A percentile compares a stretch with the other conserved stretches of the same genome.
These are phyloP conservation scores for Colletotrichum sp. DNA, from an alignment of 2,329 filamentous ascomycete genomes.

Conservation along the genomic window DNA sequence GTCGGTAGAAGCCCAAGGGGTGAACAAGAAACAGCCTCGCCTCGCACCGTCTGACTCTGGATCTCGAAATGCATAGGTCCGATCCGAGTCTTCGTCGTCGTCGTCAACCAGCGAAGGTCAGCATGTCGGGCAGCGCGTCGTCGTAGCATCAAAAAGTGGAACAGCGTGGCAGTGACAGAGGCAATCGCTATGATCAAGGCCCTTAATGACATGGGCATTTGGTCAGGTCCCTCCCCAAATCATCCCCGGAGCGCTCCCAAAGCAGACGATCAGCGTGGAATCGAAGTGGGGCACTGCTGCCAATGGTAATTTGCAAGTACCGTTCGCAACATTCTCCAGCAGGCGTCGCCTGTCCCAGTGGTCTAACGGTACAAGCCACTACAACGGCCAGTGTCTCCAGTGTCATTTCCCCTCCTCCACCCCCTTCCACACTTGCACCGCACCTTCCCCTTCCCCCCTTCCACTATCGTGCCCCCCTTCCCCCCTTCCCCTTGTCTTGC, in stretches of 20 bases:
- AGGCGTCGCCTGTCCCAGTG: background rate
- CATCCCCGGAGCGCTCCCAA: background rate
- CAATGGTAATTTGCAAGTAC: background rate
- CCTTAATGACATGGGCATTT: background rate
- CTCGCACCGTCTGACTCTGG: background rate
- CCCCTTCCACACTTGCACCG: background rate
- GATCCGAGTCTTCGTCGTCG: background rate
- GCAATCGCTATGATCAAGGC: background rate
- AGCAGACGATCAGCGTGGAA: slow-evolving; percentile 5
- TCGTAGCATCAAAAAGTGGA: background rate
- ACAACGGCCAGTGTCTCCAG: slow-evolving; percentile 12
- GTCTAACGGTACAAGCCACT: background rate
- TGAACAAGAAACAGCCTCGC: background rate
- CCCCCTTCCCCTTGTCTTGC: background rate
- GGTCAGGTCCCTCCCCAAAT: background rate
- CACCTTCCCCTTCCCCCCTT: background rate
- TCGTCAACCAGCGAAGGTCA: background rate
- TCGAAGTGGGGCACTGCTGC: background rate
- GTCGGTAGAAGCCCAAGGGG: background rate
- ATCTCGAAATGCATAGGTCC: background rate
- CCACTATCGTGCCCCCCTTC: background rate
- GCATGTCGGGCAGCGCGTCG: background rate
- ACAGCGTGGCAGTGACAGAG: background rate
- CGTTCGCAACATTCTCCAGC: background rate
- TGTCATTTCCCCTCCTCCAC: slow-evolving; percentile 20